phyloP scores from a whole-genome alignment of 768 basidiomycete species.

The Macrocybe gigantea region DNA sequence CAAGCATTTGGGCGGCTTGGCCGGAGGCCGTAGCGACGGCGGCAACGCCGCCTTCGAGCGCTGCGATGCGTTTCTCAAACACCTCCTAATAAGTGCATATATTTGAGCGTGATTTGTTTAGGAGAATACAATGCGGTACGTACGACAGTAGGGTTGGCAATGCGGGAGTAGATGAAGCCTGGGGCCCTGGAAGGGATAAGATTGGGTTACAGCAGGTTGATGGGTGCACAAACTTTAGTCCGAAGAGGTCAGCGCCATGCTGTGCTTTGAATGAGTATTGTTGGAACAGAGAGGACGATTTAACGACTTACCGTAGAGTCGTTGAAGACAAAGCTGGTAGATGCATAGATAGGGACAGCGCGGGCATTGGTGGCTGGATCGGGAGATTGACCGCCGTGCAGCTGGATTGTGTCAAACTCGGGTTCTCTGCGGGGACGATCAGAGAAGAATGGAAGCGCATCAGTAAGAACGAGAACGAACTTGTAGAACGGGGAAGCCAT shows the following conservation, averaged over 20 bases:
- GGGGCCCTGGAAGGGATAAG: conserved; percentile 28
- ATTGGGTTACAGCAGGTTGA: not conserved
- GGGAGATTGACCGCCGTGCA: conserved; percentile 68
- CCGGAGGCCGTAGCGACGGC: conserved; percentile 73
- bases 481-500: conserved; percentile 4
- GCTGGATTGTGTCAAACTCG: conserved; percentile 76
- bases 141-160: conserved; percentile 64
- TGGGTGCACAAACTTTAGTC: conserved; percentile 36
- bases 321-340: conserved; percentile 71
- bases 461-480: not conserved
- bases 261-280: conserved; percentile 13
- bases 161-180: conserved; percentile 63
- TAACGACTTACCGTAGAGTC: conserved; percentile 46
- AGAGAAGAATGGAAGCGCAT: not conserved
- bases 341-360: conserved; percentile 73
- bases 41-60: conserved; percentile 74
- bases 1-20: conserved; percentile 72
- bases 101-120: not conserved
- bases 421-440: conserved; percentile 34
- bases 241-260: conserved; percentile 74
- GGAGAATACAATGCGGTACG: conserved; percentile 11
- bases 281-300: not conserved
- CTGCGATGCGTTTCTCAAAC: conserved; percentile 74
- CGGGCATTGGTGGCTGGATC: conserved; percentile 66
- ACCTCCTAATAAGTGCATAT: conserved; percentile 44